Percentiles rank a stretch among this genome's conserved stretches.
Evolutionary conservation across 257 asterid genomes (phyloP).

Genomic region (Nicotiana undulata): DNA sequence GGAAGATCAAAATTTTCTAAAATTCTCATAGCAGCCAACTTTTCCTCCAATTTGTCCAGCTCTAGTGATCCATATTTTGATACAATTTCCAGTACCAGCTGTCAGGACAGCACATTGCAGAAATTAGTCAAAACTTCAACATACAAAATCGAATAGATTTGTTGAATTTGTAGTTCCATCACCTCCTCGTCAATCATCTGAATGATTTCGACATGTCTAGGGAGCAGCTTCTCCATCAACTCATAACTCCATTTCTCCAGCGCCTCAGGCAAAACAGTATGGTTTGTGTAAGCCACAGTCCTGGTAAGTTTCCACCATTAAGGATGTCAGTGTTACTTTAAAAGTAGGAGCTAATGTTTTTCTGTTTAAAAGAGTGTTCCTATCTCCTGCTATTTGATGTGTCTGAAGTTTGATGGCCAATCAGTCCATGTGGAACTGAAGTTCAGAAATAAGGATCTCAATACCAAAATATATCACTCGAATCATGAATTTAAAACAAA

Average conservation of each 20-base stretch:
- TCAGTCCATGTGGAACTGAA: not conserved
- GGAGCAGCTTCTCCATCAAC: constrained; percentile 72
- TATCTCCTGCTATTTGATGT: not conserved
- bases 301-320: constrained; percentile 33
- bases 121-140: constrained; percentile 13
- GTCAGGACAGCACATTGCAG: constrained; percentile 21
- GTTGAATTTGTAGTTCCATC: constrained; percentile 6
- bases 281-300: constrained; percentile 88
- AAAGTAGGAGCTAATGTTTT: not conserved
- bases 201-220: constrained; percentile 80
- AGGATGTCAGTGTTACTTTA: constrained; percentile 13
- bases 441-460: not conserved
- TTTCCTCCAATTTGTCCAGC: constrained; percentile 46
- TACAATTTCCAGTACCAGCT: constrained; percentile 61
- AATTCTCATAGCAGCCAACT: constrained; percentile 61
- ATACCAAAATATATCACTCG: not conserved
- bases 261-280: constrained; percentile 89
- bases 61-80: constrained; percentile 50
- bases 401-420: not conserved
- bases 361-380: not conserved
- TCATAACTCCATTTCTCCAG: constrained; percentile 87
- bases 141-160: constrained; percentile 8
- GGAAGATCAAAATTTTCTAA: constrained; percentile 75
- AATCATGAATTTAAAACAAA: not conserved
- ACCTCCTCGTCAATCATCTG: constrained; percentile 82